Base-by-base conservation (phyloP, 495 filamentous ascomycete species). In the Chlorociboria aeruginascens region DNA sequence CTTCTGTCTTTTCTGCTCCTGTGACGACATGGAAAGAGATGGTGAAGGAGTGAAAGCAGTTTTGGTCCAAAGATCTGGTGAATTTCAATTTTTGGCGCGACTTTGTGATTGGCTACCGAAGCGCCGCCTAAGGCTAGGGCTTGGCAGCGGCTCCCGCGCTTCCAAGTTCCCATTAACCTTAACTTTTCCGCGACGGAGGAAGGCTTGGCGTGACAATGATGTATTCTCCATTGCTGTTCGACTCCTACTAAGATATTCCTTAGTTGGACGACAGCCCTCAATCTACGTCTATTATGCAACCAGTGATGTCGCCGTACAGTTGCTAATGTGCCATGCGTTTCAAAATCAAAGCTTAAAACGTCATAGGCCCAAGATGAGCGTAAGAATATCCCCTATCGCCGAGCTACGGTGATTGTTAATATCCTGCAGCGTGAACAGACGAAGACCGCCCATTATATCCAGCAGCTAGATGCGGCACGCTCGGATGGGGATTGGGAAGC, bases 401-500 rank as follows among this genome's bases (percentile, higher is more conserved):
- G 31, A 20, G 11, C 32, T 38, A 9, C 13, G 3, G 35, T 17
- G 6, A 35, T 32, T 4, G 14, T 48, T 58, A 31, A 43, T 34
- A 9, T 12, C n/a, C 20, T 28, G n/a, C 44, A 59, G 53, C 57
- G 46, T 36, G 53, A 60, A 32, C 62, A 74, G 67, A 71, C 61
- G 48, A 98, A 98, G 69, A 88, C 82, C 41, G 74, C 72, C 50
- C 77, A 79, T 57, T 95, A 95, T 64, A 70, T 90, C 54, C 70
- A 73, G 59, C 77, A 77, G 66, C 77, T 98, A 54, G 86, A 97
- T 59, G 75, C 78, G 55, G 86, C 87, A 53, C 83, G 92, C 49
- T 92, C 85, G 60, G 78, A 89, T 58, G 87, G 86, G 29, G 80
- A 76, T 58, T 98, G 92, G 92, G 74, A 85, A 51, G 84, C 84